Conservation (phyloP, 176 grass and related monocot species). For the Luzula sylvatica region DNA sequence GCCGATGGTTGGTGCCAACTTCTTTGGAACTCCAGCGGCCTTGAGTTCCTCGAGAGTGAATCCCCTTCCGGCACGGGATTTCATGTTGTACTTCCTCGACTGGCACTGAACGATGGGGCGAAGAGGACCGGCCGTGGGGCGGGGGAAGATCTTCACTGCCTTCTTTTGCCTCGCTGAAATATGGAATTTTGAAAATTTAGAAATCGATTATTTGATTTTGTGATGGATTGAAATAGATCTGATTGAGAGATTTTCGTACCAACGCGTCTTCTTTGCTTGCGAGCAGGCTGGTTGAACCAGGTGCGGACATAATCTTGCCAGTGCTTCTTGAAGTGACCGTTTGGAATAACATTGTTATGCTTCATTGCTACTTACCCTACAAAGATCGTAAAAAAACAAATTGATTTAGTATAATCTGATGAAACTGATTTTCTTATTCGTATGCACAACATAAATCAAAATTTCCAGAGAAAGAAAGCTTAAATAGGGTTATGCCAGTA, state of each 20-base stretch:
- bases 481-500: background rate
- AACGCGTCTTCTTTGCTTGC: constrained; percentile 53
- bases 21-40: constrained; percentile 73
- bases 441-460: no score
- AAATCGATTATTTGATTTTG: background rate
- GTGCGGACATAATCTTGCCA: constrained; percentile 76
- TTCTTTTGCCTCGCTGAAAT: constrained; percentile 67
- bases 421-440: no score
- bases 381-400: no score
- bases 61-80: constrained; percentile 64
- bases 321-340: constrained; percentile 64
- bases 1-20: constrained; percentile 67
- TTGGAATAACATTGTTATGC: constrained; percentile 79
- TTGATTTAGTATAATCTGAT: no score
- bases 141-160: constrained; percentile 82
- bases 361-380: constrained; percentile 46
- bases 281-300: constrained; percentile 82
- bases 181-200: background rate
- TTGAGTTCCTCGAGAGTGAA: constrained; percentile 84
- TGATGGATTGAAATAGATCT: background rate
- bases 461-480: no score
- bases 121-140: constrained; percentile 53
- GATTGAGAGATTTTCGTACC: background rate
- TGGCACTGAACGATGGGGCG: constrained; percentile 78
- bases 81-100: constrained; percentile 83